Conservation (phyloP, 2,329 filamentous ascomycete genomes). For the Ascochyta rabiei region DNA sequence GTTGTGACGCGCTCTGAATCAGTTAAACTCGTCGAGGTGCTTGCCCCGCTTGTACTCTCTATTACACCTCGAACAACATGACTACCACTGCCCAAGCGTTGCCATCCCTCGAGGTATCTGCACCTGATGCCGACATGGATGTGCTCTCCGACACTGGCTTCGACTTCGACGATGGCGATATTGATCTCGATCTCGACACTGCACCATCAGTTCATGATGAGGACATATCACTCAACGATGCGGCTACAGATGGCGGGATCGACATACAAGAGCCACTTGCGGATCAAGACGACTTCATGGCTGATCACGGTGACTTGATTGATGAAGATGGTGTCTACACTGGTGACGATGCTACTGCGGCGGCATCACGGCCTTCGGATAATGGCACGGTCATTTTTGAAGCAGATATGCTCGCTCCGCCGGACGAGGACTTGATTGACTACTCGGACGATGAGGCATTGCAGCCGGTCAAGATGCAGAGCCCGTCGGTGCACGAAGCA, state of each 20-base stretch:
- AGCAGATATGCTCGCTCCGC: slow-evolving; percentile 10
- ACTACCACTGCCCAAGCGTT: slow-evolving; percentile 29
- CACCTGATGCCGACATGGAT: slow-evolving; percentile 61
- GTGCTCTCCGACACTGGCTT: slow-evolving; percentile 57
- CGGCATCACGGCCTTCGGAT: slow-evolving; percentile 10
- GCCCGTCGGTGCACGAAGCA: neutral
- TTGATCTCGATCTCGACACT: slow-evolving; percentile 62
- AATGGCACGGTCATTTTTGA: slow-evolving; percentile 2
- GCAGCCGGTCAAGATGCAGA: slow-evolving; percentile 15
- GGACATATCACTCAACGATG: slow-evolving; percentile 64
- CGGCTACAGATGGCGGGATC: slow-evolving; percentile 32
- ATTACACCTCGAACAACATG: slow-evolving; percentile 21
- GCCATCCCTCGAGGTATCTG: slow-evolving; percentile 39
- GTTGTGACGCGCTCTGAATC: slow-evolving; percentile 26
- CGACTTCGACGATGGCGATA: slow-evolving; percentile 60
- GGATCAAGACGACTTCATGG: slow-evolving; percentile 47
- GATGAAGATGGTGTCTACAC: slow-evolving; percentile 33
- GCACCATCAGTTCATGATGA: slow-evolving; percentile 45
- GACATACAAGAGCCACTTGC: slow-evolving; percentile 22
- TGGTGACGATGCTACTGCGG: slow-evolving; percentile 15
- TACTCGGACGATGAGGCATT: slow-evolving; percentile 44
- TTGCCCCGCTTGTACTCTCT: neutral
- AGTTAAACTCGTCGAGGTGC: neutral
- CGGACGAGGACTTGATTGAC: slow-evolving; percentile 43
- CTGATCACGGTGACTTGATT: slow-evolving; percentile 42